Percentiles rank a stretch among this genome's conserved stretches.
These are phyloP conservation scores for Funneliformis geosporum DNA, from an alignment of 192 early-diverging fungal genomes.

Conservation along the genomic window DNA sequence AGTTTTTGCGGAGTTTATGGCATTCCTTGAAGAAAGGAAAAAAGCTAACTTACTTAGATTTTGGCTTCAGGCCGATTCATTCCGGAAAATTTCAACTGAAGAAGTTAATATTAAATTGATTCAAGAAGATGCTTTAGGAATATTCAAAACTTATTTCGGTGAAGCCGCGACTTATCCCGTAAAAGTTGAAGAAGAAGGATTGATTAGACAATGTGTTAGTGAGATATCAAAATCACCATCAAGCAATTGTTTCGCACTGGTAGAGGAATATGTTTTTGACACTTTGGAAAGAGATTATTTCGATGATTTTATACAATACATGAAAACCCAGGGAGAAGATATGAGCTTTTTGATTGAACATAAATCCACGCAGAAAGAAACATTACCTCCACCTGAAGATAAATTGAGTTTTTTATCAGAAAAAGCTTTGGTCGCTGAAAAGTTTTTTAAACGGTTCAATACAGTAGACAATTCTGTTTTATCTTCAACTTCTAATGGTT, in stretches of 20 bases:
- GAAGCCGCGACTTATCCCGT: conserved; percentile 8
- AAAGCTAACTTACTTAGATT: conserved; percentile 11
- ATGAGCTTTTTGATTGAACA: conserved; percentile 14
- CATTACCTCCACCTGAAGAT: neutral
- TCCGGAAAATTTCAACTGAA: conserved; percentile 7
- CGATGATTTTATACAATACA: conserved; percentile 21
- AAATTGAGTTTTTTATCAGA: neutral
- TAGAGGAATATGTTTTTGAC: conserved; percentile 15
- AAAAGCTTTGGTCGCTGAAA: no score
- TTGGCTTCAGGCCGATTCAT: conserved; percentile 29
- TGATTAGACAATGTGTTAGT: neutral
- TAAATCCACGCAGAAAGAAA: neutral
- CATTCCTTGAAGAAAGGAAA: conserved; percentile 20
- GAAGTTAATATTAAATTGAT: conserved; percentile 10
- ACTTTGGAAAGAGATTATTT: conserved; percentile 13
- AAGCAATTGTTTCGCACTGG: neutral
- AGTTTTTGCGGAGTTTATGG: conserved; percentile 28
- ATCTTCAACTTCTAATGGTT: neutral
- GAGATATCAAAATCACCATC: conserved; percentile 10
- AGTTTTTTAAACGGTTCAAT: neutral
- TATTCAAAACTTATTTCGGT: conserved; percentile 29
- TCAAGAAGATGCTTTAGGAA: conserved; percentile 18
- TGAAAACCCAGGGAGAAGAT: conserved; percentile 22
- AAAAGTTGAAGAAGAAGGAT: neutral
- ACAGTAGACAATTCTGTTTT: neutral